Conservation (phyloP, 257 asterid species). For the Gynochthodes officinalis region DNA sequence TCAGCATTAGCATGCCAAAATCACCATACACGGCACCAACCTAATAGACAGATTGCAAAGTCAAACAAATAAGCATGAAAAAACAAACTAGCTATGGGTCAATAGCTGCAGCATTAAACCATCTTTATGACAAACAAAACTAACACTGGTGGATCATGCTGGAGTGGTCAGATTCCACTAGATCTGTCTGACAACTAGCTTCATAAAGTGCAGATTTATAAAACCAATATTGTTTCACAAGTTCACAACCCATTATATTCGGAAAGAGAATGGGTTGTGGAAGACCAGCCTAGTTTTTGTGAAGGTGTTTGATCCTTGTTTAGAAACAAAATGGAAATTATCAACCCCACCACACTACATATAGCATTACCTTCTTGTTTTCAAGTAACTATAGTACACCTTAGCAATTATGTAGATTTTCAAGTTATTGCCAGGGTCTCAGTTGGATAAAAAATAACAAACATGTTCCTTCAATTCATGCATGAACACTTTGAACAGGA, state of each 20-base stretch:
- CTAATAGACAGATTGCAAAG: constrained; percentile 35
- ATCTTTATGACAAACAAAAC: not conserved
- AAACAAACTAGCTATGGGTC: not conserved
- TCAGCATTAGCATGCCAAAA: constrained; percentile 62
- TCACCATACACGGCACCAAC: constrained; percentile 44
- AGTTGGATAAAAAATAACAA: not conserved
- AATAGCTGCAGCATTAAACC: not conserved
- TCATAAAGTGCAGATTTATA: not conserved
- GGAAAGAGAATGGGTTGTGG: no score
- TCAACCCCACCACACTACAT: not conserved
- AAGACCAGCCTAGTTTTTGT: no score
- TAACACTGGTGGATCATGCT: not conserved
- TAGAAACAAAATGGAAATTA: not conserved
- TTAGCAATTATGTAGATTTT: not conserved
- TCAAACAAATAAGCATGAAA: constrained; percentile 1
- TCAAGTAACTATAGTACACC: not conserved
- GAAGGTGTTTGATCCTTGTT: not conserved
- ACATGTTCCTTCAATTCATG: not conserved
- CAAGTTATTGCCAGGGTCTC: not conserved
- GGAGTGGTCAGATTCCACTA: not conserved
- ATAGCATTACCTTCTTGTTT: not conserved
- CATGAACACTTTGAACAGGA: not conserved
- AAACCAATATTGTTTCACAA: not conserved
- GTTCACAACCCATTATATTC: no score
- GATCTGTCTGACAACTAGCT: not conserved